These are phyloP conservation scores for Clitopilus passeckerianus DNA, from an alignment of 768 basidiomycete species.

Conservation along the genomic window DNA sequence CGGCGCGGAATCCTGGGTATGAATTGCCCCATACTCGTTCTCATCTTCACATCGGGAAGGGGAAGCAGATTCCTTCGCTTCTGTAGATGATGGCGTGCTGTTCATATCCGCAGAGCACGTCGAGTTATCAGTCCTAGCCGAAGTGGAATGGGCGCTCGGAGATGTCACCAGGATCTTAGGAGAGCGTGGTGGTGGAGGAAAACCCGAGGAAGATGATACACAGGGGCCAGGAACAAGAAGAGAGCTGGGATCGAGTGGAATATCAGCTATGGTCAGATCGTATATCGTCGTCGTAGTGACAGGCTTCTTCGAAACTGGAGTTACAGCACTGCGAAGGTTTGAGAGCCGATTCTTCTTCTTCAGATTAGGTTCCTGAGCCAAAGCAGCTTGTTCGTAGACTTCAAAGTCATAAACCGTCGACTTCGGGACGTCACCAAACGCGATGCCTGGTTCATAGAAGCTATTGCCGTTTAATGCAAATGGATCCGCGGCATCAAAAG, in stretches of 20 bases:
- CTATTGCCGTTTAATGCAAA: slow-evolving; percentile 4
- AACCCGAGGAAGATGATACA: background rate
- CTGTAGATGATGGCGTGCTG: background rate
- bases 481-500: slow-evolving; percentile 13
- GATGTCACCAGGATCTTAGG: background rate
- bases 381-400: background rate
- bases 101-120: background rate
- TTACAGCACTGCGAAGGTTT: background rate
- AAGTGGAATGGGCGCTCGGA: background rate
- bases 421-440: background rate
- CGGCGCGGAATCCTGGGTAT: background rate
- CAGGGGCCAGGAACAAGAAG: background rate
- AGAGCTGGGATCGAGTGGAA: background rate
- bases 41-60: background rate
- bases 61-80: background rate
- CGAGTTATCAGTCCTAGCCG: background rate
- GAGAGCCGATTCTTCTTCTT: background rate
- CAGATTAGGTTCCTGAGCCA: background rate
- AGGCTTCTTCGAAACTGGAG: background rate
- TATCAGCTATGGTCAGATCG: background rate
- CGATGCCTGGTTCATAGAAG: background rate
- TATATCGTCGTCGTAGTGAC: background rate
- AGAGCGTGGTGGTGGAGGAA: background rate
- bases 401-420: background rate
- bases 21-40: background rate